Percentiles rank a stretch among this genome's conserved stretches.
Evolutionary conservation across 1,284 basidiomycete genomes (phyloP).

Genomic region (Boletellus dicymbophilus): DNA sequence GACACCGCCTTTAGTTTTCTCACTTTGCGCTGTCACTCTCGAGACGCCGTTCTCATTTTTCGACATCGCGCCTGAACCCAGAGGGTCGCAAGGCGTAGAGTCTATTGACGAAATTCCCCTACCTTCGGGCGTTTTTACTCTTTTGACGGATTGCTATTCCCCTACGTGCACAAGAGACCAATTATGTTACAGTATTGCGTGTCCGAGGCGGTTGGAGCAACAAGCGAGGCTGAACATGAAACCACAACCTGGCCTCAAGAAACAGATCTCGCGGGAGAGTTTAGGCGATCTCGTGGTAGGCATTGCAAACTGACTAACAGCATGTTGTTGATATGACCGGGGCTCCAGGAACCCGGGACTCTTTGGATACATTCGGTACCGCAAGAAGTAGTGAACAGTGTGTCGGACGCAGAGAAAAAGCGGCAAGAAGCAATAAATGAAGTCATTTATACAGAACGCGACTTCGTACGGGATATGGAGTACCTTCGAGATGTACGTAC

Average conservation of each 20-base stretch:
- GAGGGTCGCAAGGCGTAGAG: conserved; percentile 46
- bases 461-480: conserved; percentile 98
- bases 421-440: conserved; percentile 99
- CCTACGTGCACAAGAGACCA: conserved; percentile 94
- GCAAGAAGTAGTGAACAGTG: conserved; percentile 90
- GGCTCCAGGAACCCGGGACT: conserved; percentile 81
- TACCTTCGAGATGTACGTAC: conserved; percentile 89
- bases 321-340: conserved; percentile 10
- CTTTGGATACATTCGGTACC: conserved; percentile 98
- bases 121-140: conserved; percentile 95
- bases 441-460: conserved; percentile 97
- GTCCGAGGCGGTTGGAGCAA: conserved; percentile 92
- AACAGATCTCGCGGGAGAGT: conserved; percentile 81
- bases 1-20: background rate
- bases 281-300: conserved; percentile 78
- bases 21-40: background rate
- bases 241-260: conserved; percentile 85
- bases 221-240: conserved; percentile 93
- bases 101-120: conserved; percentile 68
- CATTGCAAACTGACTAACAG: conserved; percentile 5
- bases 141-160: conserved; percentile 97
- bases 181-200: conserved; percentile 97
- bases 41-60: too few relatives aligned
- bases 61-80: conserved; percentile 31
- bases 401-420: conserved; percentile 92